Conservation (phyloP, 2,329 filamentous ascomycete genomes). For the Hortaea werneckii region DNA sequence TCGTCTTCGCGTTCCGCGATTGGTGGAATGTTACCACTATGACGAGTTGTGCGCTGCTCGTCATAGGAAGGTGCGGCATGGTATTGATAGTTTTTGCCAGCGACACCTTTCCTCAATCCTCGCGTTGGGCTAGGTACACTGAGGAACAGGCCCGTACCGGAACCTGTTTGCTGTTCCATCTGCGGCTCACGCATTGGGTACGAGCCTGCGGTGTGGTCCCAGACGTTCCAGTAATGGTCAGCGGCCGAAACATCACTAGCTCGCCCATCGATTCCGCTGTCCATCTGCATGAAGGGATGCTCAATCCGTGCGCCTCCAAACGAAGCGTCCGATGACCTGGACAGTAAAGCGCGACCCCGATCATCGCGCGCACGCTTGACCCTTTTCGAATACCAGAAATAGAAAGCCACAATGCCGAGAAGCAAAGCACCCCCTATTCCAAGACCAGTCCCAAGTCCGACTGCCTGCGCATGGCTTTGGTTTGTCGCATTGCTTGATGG, state of each 20-base stretch:
- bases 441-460: conserved; percentile 36
- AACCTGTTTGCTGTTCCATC: conserved; percentile 20
- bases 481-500: conserved; percentile 12
- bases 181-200: conserved; percentile 3
- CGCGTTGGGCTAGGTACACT: conserved; percentile 40
- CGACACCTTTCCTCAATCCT: conserved; percentile 34
- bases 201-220: not conserved
- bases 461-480: conserved; percentile 35
- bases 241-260: conserved; percentile 30
- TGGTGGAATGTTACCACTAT: conserved; percentile 48
- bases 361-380: conserved; percentile 30
- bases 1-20: conserved; percentile 55
- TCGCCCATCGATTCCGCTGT: conserved; percentile 25
- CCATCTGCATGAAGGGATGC: conserved; percentile 32
- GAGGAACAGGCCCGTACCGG: conserved; percentile 35
- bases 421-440: conserved; percentile 35
- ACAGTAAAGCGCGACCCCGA: conserved; percentile 46
- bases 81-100: conserved; percentile 27
- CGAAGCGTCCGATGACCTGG: conserved; percentile 16
- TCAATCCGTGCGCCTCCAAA: conserved; percentile 38
- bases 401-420: conserved; percentile 32
- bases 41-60: conserved; percentile 38
- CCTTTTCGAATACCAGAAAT: conserved; percentile 37
- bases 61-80: conserved; percentile 35
- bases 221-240: conserved; percentile 10